Evolutionary conservation across 2,329 filamentous ascomycete genomes (phyloP).

Genomic region (Blastomyces silverae): DNA sequence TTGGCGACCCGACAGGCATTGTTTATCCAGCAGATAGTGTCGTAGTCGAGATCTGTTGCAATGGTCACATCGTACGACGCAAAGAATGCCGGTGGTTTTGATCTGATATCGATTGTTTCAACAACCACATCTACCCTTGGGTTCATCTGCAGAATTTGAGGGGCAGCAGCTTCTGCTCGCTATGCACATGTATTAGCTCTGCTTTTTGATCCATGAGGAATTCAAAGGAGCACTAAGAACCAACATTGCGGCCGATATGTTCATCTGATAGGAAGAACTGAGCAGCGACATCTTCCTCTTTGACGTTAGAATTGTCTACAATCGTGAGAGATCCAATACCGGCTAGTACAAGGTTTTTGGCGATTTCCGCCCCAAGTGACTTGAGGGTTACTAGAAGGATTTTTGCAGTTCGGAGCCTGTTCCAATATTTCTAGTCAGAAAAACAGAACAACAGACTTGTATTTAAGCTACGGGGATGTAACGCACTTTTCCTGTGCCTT

Average conservation of each 20-base stretch:
- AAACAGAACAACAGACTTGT: background rate
- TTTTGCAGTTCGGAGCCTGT: slow-evolving; percentile 75
- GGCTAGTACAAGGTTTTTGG: slow-evolving; percentile 93
- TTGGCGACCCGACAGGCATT: slow-evolving; percentile 71
- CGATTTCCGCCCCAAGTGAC: slow-evolving; percentile 85
- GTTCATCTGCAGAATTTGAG: slow-evolving; percentile 78
- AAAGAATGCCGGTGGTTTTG: slow-evolving; percentile 68
- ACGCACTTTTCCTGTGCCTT: slow-evolving; percentile 72
- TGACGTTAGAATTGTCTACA: slow-evolving; percentile 68
- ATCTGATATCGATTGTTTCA: slow-evolving; percentile 60
- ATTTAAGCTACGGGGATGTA: background rate
- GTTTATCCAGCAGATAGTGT: slow-evolving; percentile 71
- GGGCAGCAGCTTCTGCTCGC: slow-evolving; percentile 71
- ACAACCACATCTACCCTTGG: slow-evolving; percentile 72
- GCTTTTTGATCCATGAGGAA: background rate
- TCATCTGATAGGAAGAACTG: slow-evolving; percentile 74
- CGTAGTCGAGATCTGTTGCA: slow-evolving; percentile 76
- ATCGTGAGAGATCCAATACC: slow-evolving; percentile 88
- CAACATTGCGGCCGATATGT: slow-evolving; percentile 66
- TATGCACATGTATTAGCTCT: slow-evolving; percentile 26
- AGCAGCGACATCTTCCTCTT: slow-evolving; percentile 70
- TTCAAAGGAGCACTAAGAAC: slow-evolving; percentile 17
- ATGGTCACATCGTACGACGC: slow-evolving; percentile 76
- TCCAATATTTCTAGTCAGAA: slow-evolving; percentile 32
- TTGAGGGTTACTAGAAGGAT: slow-evolving; percentile 84